Percentiles rank a stretch among this genome's conserved stretches.
These are phyloP conservation scores for Coccomyxa sp. DNA, from an alignment of 139 green algal species.

Conservation along the genomic window DNA sequence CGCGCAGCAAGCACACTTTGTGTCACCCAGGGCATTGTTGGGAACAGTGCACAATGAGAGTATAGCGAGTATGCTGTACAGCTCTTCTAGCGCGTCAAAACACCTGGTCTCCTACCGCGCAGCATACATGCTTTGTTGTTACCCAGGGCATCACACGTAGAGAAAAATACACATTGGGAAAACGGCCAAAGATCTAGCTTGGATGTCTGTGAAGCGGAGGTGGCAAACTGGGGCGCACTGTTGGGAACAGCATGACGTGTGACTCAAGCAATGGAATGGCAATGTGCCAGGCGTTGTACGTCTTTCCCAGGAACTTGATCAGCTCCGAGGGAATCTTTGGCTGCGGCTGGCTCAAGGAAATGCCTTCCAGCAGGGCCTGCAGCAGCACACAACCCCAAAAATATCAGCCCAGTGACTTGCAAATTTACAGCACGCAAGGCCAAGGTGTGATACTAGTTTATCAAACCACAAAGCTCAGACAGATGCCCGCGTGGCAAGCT, in stretches of 20 bases:
- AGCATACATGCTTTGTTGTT: background rate
- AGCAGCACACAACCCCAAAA: background rate
- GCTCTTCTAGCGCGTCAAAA: constrained; percentile 83
- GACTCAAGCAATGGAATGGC: constrained; percentile 93
- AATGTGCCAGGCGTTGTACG: constrained; percentile 95
- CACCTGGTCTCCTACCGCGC: constrained; percentile 73
- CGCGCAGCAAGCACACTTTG: background rate
- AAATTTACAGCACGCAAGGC: background rate
- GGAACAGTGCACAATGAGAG: no score
- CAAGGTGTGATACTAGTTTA: background rate
- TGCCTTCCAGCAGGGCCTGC: constrained; percentile 84
- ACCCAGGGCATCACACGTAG: background rate
- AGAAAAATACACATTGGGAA: background rate
- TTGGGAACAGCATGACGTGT: constrained; percentile 91
- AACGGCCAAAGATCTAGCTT: no score
- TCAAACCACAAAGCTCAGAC: background rate
- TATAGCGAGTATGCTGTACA: constrained; percentile 83
- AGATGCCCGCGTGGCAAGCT: no score
- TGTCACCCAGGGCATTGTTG: background rate
- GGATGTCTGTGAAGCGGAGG: no score
- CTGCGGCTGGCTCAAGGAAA: constrained; percentile 92
- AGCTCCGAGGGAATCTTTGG: constrained; percentile 97
- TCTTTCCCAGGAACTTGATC: constrained; percentile 96
- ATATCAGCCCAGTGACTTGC: background rate
- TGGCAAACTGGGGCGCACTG: constrained; percentile 3